These are phyloP conservation scores for Globisporangium camurandrum DNA, from an alignment of 352 stramenopile species.

Conservation along the genomic window DNA sequence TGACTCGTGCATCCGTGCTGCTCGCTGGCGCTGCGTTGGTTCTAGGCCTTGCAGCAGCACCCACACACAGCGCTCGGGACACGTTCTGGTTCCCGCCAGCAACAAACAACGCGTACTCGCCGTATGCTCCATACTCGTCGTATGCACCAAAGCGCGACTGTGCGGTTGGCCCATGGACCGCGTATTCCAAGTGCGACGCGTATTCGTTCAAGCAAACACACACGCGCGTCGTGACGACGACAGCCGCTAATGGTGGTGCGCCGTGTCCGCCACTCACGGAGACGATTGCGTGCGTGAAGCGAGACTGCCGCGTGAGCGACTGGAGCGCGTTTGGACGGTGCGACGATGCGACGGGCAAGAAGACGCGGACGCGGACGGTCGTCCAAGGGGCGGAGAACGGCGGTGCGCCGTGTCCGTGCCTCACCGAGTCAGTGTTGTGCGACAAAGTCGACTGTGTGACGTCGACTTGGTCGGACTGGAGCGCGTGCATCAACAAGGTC, in stretches of 20 bases:
- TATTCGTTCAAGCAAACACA: slow-evolving; percentile 25
- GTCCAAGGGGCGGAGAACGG: slow-evolving; percentile 29
- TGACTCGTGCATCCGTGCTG: neutral
- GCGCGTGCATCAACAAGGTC: slow-evolving; percentile 24
- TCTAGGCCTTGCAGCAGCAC: no score
- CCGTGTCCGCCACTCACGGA: slow-evolving; percentile 25
- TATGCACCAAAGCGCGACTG: slow-evolving; percentile 14
- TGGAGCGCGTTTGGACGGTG: slow-evolving; percentile 34
- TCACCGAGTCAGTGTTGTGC: slow-evolving; percentile 21
- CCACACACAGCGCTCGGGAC: neutral
- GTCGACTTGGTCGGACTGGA: slow-evolving; percentile 32
- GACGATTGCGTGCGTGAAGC: slow-evolving; percentile 12
- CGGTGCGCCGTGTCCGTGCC: slow-evolving; percentile 17
- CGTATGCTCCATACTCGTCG: neutral
- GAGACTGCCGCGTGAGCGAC: slow-evolving; percentile 21
- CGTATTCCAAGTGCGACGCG: slow-evolving; percentile 21
- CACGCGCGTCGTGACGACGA: slow-evolving; percentile 20
- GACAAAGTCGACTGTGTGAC: slow-evolving; percentile 39
- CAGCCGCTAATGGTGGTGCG: slow-evolving; percentile 16
- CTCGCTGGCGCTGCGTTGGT: neutral
- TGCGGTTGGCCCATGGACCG: slow-evolving; percentile 24
- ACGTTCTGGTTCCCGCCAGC: slow-evolving; percentile 1
- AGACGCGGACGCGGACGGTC: slow-evolving; percentile 37
- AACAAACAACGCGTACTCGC: neutral
- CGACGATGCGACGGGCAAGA: slow-evolving; percentile 20